These are phyloP conservation scores for Penicillium daleae DNA, from an alignment of 495 filamentous ascomycete species.

Conservation along the genomic window DNA sequence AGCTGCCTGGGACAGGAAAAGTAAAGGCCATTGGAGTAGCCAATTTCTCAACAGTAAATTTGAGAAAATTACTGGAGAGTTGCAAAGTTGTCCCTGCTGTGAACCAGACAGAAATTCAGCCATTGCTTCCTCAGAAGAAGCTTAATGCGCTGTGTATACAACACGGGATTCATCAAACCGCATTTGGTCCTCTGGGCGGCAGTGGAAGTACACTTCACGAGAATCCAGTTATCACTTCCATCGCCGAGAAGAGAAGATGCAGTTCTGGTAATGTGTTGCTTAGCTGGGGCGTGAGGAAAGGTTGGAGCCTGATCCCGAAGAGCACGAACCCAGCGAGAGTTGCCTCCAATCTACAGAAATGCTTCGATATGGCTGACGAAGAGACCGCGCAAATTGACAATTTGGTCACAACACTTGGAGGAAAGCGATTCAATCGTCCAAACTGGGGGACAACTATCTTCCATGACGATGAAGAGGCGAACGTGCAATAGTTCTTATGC, in stretches of 20 bases:
- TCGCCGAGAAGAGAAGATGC: conserved; percentile 56
- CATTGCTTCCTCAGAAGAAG: conserved; percentile 58
- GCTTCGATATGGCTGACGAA: conserved; percentile 53
- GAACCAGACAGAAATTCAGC: conserved; percentile 63
- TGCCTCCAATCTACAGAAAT: conserved; percentile 52
- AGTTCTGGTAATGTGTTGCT: conserved; percentile 62
- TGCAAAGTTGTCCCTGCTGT: conserved; percentile 61
- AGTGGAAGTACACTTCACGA: conserved; percentile 53
- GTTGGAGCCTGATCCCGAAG: conserved; percentile 66
- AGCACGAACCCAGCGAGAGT: conserved; percentile 52
- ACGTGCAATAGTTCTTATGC: conserved; percentile 13
- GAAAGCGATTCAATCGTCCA: conserved; percentile 34
- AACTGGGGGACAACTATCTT: conserved; percentile 34
- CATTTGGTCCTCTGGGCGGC: conserved; percentile 66
- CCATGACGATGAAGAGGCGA: conserved; percentile 30
- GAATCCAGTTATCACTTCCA: conserved; percentile 54
- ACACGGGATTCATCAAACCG: conserved; percentile 61
- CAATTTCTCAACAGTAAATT: conserved; percentile 53
- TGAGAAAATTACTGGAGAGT: conserved; percentile 46
- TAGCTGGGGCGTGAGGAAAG: conserved; percentile 62
- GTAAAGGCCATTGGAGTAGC: conserved; percentile 60
- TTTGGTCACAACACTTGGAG: conserved; percentile 34
- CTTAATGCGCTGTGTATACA: conserved; percentile 55
- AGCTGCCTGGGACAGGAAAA: conserved; percentile 57
- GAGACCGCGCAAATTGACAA: conserved; percentile 54